phyloP scores from a whole-genome alignment of 2,329 filamentous ascomycete genomes.

The Xenoacremonium recifei region DNA sequence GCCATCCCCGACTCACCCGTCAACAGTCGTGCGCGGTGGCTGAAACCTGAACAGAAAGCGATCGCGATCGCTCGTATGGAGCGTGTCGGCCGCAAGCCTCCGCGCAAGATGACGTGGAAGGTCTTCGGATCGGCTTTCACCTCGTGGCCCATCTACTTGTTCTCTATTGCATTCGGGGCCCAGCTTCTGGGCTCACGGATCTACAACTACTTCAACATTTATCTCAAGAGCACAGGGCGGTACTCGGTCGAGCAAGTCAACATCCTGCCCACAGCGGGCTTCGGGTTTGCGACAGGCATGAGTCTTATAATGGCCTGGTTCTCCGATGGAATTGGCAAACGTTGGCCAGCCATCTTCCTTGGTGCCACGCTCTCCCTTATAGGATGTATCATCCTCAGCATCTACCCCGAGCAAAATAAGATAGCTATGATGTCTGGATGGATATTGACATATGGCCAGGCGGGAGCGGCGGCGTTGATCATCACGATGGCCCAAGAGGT shows the following conservation, averaged over 20 bases:
- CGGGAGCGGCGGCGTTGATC: no score
- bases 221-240: conserved; percentile 23
- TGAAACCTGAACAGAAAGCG: conserved; percentile 22
- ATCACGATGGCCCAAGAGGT: no score
- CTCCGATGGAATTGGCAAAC: no score
- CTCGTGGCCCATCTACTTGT: conserved; percentile 30
- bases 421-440: no score
- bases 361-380: no score
- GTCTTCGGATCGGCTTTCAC: conserved; percentile 26
- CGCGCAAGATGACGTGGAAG: conserved; percentile 20
- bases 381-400: no score
- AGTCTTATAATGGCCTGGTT: no score
- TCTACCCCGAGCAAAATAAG: no score
- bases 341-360: no score
- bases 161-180: conserved; percentile 28
- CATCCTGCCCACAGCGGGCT: no score
- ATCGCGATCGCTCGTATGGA: conserved; percentile 27
- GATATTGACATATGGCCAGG: no score
- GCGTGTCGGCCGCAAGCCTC: conserved; percentile 27
- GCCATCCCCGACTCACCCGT: conserved; percentile 13
- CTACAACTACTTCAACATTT: conserved; percentile 36
- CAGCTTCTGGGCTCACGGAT: conserved; percentile 31
- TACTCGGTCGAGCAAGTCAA: conserved; percentile 33
- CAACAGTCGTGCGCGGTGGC: conserved; percentile 9
- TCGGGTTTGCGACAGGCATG: no score